These are phyloP conservation scores for Barnettozyma californica DNA, from an alignment of 805 yeast genomes.

Conservation along the genomic window DNA sequence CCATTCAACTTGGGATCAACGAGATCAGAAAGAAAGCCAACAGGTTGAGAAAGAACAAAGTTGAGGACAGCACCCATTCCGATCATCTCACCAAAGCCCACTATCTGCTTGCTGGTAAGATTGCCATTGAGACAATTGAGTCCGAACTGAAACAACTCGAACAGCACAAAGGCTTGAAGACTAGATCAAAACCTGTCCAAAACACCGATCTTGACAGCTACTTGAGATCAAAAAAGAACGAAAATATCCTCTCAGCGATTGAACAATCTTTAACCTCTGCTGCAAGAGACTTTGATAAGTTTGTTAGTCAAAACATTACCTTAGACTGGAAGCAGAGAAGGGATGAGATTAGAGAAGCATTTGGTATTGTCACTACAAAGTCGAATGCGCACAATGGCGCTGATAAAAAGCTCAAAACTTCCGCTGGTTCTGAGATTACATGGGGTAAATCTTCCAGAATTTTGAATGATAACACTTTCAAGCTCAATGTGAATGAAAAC, in stretches of 20 bases:
- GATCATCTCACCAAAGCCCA: constrained; percentile 65
- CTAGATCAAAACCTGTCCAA: constrained; percentile 22
- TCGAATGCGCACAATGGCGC: constrained; percentile 12
- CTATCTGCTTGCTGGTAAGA: constrained; percentile 84
- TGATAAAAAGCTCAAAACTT: constrained; percentile 14
- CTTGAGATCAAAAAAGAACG: constrained; percentile 68
- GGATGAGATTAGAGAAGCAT: constrained; percentile 63
- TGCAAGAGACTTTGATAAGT: constrained; percentile 76
- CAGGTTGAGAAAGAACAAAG: constrained; percentile 43
- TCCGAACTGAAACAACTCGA: constrained; percentile 42
- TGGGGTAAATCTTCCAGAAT: constrained; percentile 30
- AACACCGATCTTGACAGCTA: constrained; percentile 53
- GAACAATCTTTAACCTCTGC: constrained; percentile 73
- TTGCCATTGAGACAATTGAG: constrained; percentile 81
- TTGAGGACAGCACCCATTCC: constrained; percentile 31
- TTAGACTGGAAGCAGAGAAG: constrained; percentile 83
- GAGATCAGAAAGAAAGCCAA: constrained; percentile 71
- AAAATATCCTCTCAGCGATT: constrained; percentile 73
- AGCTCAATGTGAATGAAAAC: constrained; percentile 39
- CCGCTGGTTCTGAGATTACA: constrained; percentile 6
- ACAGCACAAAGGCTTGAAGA: constrained; percentile 25
- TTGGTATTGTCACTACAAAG: constrained; percentile 49
- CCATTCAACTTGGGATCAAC: constrained; percentile 71
- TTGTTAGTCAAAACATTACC: constrained; percentile 64
- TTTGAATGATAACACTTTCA: constrained; percentile 28